Base-by-base conservation (phyloP, 345 rosid species). In the Jatropha curcas region DNA sequence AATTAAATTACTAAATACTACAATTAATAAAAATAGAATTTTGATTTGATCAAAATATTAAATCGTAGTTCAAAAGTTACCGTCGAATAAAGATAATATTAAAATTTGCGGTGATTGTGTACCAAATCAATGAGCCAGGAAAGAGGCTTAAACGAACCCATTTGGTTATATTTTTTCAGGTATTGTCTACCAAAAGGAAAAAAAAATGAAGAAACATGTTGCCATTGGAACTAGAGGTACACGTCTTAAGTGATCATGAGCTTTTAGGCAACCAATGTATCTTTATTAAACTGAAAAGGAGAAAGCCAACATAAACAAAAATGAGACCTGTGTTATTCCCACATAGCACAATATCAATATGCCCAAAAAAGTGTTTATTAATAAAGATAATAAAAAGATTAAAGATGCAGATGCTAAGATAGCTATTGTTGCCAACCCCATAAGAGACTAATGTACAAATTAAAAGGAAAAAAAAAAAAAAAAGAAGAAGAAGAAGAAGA, bases 361-460 rank as follows among this genome's bases (percentile, higher is more conserved):
- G 55, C 60, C 9, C 45, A 34, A 11, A 39, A 8, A 13, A 16
- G 53, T 74, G 25, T 71, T 68, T 57, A 9, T 25, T 55, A 74
- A 30, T 11, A 43, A 64, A 39, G 58, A 31, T 50, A 33, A 10
- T n/a, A n/a, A n/a, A n/a, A n/a, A n/a, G n/a, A n/a, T n/a, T n/a
- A 63, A 61, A 75, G 75, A 71, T 31, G 70, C 76, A 80, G 71
- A 77, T 77, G 69, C 76, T 65, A 43, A 24, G 61, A 27, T 10
- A 28, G 71, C 27, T 45, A 24, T 1, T 41, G 78, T 16, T 74
- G 55, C 67, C 67, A 67, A 45, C 27, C 51, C 64, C 27, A 35
- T 14, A 24, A 28, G 11, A 35, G n/a, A n/a, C n/a, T n/a, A n/a
- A n/a, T n/a, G n/a, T n/a, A n/a, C n/a, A n/a, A n/a, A n/a, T n/a